These are phyloP conservation scores for Neofusicoccum laricinum DNA, from an alignment of 2,329 filamentous ascomycete species.

Conservation along the genomic window DNA sequence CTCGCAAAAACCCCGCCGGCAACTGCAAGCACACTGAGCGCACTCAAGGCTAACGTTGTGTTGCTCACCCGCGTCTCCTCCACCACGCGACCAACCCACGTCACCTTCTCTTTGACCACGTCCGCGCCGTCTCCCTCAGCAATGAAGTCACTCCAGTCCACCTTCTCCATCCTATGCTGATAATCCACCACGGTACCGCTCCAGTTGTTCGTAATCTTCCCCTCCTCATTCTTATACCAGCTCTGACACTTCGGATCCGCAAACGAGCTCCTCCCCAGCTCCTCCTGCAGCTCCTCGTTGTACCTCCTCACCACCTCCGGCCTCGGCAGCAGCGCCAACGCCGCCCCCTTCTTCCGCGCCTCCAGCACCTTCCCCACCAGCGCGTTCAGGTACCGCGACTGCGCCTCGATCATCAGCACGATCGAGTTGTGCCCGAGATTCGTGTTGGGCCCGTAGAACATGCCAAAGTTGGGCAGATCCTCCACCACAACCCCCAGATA, in stretches of 20 bases:
- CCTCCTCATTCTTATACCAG: slow-evolving; percentile 57
- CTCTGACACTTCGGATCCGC: slow-evolving; percentile 53
- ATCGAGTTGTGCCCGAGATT: slow-evolving; percentile 55
- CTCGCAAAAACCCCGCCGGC: slow-evolving; percentile 29
- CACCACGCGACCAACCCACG: slow-evolving; percentile 41
- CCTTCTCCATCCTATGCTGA: slow-evolving; percentile 45
- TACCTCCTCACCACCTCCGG: slow-evolving; percentile 38
- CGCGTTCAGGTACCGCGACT: slow-evolving; percentile 53
- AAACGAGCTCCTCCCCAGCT: slow-evolving; percentile 47
- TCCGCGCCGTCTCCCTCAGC: slow-evolving; percentile 30
- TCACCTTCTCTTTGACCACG: slow-evolving; percentile 34
- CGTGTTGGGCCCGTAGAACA: slow-evolving; percentile 60
- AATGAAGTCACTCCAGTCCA: slow-evolving; percentile 46
- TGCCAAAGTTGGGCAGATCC: slow-evolving; percentile 54
- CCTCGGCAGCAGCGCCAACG: slow-evolving; percentile 47
- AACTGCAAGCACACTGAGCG: slow-evolving; percentile 34
- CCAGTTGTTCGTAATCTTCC: slow-evolving; percentile 59
- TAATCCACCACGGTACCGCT: slow-evolving; percentile 54
- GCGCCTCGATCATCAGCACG: slow-evolving; percentile 61
- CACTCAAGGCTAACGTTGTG: slow-evolving; percentile 32
- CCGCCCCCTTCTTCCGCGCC: slow-evolving; percentile 40
- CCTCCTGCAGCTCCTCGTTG: slow-evolving; percentile 47
- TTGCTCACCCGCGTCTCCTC: slow-evolving; percentile 46
- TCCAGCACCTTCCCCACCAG: slow-evolving; percentile 50
- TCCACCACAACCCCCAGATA: slow-evolving; percentile 52